Evolutionary conservation across 345 rosid genomes (phyloP).

Genomic region (Acer negundo): DNA sequence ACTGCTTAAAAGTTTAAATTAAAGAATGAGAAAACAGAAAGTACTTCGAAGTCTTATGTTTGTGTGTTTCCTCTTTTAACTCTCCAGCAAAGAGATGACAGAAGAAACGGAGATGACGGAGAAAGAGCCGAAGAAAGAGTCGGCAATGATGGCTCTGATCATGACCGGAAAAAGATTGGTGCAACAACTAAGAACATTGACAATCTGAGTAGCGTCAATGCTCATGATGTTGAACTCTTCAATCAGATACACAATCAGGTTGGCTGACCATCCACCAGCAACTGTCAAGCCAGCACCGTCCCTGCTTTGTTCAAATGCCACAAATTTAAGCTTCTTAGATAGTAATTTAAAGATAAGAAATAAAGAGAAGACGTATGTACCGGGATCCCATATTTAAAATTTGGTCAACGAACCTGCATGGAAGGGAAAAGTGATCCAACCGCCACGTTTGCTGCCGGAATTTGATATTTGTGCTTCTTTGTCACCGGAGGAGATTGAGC

Average conservation of each 20-base stretch:
- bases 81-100: slow-evolving; percentile 12
- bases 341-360: too few relatives aligned
- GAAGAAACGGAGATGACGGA: slow-evolving; percentile 13
- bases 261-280: slow-evolving; percentile 42
- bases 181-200: slow-evolving; percentile 27
- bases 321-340: not conserved
- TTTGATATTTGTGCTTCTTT: not conserved
- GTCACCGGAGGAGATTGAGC: too few relatives aligned
- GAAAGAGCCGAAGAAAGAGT: slow-evolving; percentile 25
- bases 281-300: slow-evolving; percentile 35
- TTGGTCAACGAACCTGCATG: slow-evolving; percentile 30
- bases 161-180: slow-evolving; percentile 19
- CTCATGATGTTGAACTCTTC: slow-evolving; percentile 27
- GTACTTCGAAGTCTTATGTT: not conserved
- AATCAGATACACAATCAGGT: slow-evolving; percentile 37
- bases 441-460: slow-evolving; percentile 30
- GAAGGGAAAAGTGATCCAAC: slow-evolving; percentile 61
- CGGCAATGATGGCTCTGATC: slow-evolving; percentile 27
- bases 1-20: too few relatives aligned
- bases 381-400: too few relatives aligned
- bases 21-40: too few relatives aligned
- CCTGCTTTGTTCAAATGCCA: slow-evolving; percentile 27
- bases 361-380: too few relatives aligned
- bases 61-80: not conserved
- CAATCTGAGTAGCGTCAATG: slow-evolving; percentile 36